Base-by-base conservation (phyloP, 2,329 filamentous ascomycete genomes). In the Sporothrix protearum region DNA sequence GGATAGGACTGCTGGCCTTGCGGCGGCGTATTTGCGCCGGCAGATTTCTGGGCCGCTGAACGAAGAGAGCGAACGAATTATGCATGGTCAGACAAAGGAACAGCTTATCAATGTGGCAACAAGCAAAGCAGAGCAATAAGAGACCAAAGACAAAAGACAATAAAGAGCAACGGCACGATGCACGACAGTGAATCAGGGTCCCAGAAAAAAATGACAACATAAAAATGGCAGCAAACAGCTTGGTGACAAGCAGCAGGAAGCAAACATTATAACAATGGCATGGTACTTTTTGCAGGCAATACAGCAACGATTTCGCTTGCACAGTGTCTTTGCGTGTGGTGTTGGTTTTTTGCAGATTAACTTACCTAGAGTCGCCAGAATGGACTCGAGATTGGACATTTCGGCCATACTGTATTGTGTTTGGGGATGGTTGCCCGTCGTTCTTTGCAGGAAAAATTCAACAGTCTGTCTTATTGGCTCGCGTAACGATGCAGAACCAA, bases 311-410 rank as follows among this genome's bases (percentile, higher is more conserved):
- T 45, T 63, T 53, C 49, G 19, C 28, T 42, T 64, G n/a, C n/a
- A n/a, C n/a, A n/a, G n/a, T n/a, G 36, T 42, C 36, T 10, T 42
- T 42, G 36, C 9, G n/a, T 12, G 7, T 7, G 16, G 36, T 64
- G 10, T 64, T 16, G 42, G 4, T 45, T 30, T 22, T 10, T 47
- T 67, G 63, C 33, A 57, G 3, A 36, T 59, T 59, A 36, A 75
- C 72, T 75, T 75, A 76, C 76, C 76, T 67, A 76, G 73, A 55
- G 76, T 74, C 33, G 76, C 76, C 69, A 76, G 61, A 30, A 76
- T 76, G n/a, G 75, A 76, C 73, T 75, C 73, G 55, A 76, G 74
- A 63, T 76, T 75, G 16, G 63, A 63, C 49, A 71, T 39, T n/a
- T 75, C 71, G n/a, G 74, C 70, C 74, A 74, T 74, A 36, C n/a